phyloP scores from a whole-genome alignment of 2,329 filamentous ascomycete genomes.

The Aspergillus chevalieri region DNA sequence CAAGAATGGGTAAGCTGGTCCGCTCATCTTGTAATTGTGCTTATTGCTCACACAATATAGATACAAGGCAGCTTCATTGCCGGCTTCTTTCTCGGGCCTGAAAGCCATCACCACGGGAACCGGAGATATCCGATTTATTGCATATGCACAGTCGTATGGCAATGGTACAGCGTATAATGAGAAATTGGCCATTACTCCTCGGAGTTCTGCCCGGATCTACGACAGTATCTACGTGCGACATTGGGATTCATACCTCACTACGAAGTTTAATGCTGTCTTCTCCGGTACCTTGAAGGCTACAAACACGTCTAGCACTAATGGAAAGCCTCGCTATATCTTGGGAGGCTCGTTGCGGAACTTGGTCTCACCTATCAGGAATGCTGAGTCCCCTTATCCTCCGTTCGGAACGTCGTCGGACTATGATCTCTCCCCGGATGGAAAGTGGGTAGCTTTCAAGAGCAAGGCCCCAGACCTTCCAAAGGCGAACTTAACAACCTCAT shows the following conservation, averaged over 20 bases:
- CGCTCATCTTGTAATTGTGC: neutral
- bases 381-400: constrained; percentile 48
- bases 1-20: constrained; percentile 21
- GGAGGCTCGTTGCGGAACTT: constrained; percentile 53
- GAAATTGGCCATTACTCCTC: constrained; percentile 52
- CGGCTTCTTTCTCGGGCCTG: constrained; percentile 33
- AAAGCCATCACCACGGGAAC: constrained; percentile 30
- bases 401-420: constrained; percentile 80
- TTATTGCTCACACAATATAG: constrained; percentile 12
- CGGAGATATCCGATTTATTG: constrained; percentile 47
- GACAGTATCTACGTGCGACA: constrained; percentile 71
- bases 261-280: constrained; percentile 67
- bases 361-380: constrained; percentile 31
- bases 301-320: constrained; percentile 22
- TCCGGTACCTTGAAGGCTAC: constrained; percentile 53
- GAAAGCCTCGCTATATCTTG: constrained; percentile 34
- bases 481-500: constrained; percentile 67
- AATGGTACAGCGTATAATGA: constrained; percentile 65
- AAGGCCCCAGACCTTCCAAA: constrained; percentile 38
- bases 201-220: constrained; percentile 65
- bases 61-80: constrained; percentile 34
- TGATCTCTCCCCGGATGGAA: constrained; percentile 49
- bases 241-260: constrained; percentile 71
- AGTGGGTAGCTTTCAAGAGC: constrained; percentile 37
- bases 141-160: constrained; percentile 58